These are phyloP conservation scores for Medicago truncatula DNA, from an alignment of 306 rosid species.

Conservation along the genomic window DNA sequence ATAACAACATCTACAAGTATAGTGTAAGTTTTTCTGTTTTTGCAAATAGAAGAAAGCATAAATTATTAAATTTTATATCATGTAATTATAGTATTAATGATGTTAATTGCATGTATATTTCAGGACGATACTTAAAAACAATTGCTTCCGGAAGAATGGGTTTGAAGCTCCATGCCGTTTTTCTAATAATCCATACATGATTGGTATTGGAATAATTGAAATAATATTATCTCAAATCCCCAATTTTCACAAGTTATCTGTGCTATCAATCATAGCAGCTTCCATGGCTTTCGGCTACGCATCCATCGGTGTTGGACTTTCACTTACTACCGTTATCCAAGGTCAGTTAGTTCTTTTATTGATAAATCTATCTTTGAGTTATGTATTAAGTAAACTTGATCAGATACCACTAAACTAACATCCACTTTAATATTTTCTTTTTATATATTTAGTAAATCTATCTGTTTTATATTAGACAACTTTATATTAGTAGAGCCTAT, in stretches of 20 bases:
- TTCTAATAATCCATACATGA: slow-evolving; percentile 60
- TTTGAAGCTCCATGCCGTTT: slow-evolving; percentile 46
- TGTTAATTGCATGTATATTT: not conserved
- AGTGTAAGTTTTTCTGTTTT: slow-evolving; percentile 26
- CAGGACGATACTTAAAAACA: slow-evolving; percentile 58
- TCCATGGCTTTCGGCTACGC: slow-evolving; percentile 61
- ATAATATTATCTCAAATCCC: slow-evolving; percentile 64
- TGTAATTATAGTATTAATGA: not conserved
- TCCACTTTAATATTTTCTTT: too few species aligned
- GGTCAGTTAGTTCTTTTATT: too few species aligned
- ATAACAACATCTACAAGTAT: slow-evolving; percentile 49
- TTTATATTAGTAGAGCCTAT: too few species aligned
- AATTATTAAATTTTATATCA: too few species aligned
- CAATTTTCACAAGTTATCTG: slow-evolving; percentile 53
- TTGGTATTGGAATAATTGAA: slow-evolving; percentile 54
- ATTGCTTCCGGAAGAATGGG: slow-evolving; percentile 49
- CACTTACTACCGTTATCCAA: slow-evolving; percentile 47
- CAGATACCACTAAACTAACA: too few species aligned
- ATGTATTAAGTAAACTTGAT: too few species aligned
- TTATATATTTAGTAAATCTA: too few species aligned
- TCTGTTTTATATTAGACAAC: too few species aligned
- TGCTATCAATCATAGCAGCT: slow-evolving; percentile 62
- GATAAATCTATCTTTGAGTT: too few species aligned
- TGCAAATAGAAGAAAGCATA: too few species aligned
- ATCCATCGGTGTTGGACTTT: slow-evolving; percentile 55